phyloP scores from a whole-genome alignment of 2,329 filamentous ascomycete species.

The Xylariaceae sp. region DNA sequence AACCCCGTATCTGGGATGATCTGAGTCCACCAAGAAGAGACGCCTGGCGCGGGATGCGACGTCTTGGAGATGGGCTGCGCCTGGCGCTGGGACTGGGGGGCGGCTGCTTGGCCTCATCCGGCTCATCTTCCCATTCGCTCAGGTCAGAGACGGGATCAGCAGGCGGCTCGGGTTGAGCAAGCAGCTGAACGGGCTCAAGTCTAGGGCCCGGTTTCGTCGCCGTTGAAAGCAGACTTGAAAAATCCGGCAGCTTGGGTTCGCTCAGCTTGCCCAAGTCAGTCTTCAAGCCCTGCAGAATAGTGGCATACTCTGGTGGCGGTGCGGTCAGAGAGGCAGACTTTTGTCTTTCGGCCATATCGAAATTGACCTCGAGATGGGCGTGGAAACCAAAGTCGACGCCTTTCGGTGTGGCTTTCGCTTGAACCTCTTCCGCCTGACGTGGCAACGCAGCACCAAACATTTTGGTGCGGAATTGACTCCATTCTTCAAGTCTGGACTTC shows the following conservation, averaged over 20 bases:
- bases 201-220: conserved; percentile 8
- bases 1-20: too few species aligned
- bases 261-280: conserved; percentile 29
- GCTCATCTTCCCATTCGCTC: conserved; percentile 46
- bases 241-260: conserved; percentile 20
- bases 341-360: conserved; percentile 27
- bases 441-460: conserved; percentile 32
- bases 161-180: background rate
- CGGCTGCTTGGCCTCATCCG: conserved; percentile 13
- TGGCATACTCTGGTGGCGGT: conserved; percentile 35
- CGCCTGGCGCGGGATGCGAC: too few species aligned
- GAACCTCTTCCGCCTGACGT: conserved; percentile 14
- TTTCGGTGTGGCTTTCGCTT: conserved; percentile 21
- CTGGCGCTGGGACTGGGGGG: too few species aligned
- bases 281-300: conserved; percentile 34
- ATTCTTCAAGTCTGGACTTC: conserved; percentile 59
- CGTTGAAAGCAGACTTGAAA: conserved; percentile 17
- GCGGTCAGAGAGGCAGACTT: conserved; percentile 7
- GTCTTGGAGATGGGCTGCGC: too few species aligned
- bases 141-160: conserved; percentile 36
- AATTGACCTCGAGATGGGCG: conserved; percentile 40
- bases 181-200: conserved; percentile 4
- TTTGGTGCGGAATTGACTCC: conserved; percentile 58
- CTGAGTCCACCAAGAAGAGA: too few species aligned
- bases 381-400: conserved; percentile 49